These are phyloP conservation scores for Panicum hallii DNA, from an alignment of 202 grass and related monocot species.

Conservation along the genomic window DNA sequence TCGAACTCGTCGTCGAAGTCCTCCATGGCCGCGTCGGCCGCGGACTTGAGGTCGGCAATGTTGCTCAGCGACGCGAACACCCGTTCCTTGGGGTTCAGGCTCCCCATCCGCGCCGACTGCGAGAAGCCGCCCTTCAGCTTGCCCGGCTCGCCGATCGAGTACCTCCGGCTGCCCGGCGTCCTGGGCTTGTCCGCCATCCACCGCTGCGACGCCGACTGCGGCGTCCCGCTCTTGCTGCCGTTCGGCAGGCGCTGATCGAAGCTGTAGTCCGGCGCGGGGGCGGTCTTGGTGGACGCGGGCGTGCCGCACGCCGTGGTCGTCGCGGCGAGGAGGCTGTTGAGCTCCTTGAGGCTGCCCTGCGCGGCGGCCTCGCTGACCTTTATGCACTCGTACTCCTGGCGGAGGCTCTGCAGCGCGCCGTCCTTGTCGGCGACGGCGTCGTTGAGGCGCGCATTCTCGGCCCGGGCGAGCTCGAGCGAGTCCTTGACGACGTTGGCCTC, in stretches of 20 bases:
- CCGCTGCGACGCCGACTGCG: constrained; percentile 26
- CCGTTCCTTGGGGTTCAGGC: constrained; percentile 53
- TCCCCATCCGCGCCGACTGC: constrained; percentile 67
- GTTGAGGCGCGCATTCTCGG: constrained; percentile 66
- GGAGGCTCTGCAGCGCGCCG: constrained; percentile 57
- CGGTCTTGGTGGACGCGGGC: constrained; percentile 35
- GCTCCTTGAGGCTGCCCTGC: constrained; percentile 80
- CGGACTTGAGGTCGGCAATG: constrained; percentile 67
- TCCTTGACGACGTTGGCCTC: constrained; percentile 72
- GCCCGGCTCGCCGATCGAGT: constrained; percentile 65
- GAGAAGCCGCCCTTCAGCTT: constrained; percentile 57
- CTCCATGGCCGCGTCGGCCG: constrained; percentile 50
- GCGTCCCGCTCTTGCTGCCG: constrained; percentile 29
- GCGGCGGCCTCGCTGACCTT: constrained; percentile 85
- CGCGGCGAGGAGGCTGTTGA: constrained; percentile 77
- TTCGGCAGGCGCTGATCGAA: constrained; percentile 23
- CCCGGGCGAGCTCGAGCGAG: constrained; percentile 57
- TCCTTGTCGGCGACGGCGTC: constrained; percentile 65
- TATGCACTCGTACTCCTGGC: constrained; percentile 85
- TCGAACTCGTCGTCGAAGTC: constrained; percentile 66
- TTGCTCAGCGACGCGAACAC: constrained; percentile 79
- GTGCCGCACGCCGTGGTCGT: constrained; percentile 43
- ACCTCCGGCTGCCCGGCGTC: constrained; percentile 45
- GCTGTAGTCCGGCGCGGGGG: constrained; percentile 16
- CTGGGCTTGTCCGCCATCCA: constrained; percentile 48